A percentile compares a stretch with the other conserved stretches of the same genome.
These are phyloP conservation scores for Cladosporium oxysporum DNA, from an alignment of 2,329 filamentous ascomycete species.

Conservation along the genomic window DNA sequence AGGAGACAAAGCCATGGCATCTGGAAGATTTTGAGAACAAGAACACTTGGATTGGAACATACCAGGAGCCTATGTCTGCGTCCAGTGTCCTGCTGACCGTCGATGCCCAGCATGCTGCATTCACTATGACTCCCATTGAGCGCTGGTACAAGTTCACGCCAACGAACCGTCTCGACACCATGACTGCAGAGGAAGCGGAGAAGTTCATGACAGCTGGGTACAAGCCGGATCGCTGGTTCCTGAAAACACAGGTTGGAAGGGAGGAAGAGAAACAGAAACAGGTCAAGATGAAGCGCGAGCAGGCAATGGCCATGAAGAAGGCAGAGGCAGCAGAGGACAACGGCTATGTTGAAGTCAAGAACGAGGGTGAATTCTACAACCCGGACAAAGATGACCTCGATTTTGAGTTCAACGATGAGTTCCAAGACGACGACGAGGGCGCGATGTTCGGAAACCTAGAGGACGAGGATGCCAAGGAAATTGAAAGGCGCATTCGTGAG, in stretches of 20 bases:
- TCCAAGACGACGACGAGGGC: conserved; percentile 86
- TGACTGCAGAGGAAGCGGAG: conserved; percentile 83
- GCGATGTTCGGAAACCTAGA: conserved; percentile 78
- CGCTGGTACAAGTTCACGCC: conserved; percentile 91
- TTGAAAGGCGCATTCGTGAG: conserved; percentile 65
- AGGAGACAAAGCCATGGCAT: conserved; percentile 95
- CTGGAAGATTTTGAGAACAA: conserved; percentile 95
- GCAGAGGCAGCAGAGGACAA: conserved; percentile 44
- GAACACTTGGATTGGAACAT: conserved; percentile 89
- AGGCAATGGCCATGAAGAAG: conserved; percentile 56
- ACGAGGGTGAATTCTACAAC: conserved; percentile 48
- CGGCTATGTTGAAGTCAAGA: conserved; percentile 35
- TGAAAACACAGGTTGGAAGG: conserved; percentile 59
- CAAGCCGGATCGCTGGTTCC: conserved; percentile 77
- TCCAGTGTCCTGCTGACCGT: conserved; percentile 76
- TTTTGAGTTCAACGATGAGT: conserved; percentile 67
- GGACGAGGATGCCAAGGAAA: conserved; percentile 68
- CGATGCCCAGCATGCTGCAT: conserved; percentile 56
- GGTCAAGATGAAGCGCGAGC: conserved; percentile 39
- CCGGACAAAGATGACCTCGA: conserved; percentile 67
- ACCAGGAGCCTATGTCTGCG: conserved; percentile 85
- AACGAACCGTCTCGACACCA: conserved; percentile 61
- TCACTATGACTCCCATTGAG: conserved; percentile 87
- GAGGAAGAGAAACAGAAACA: conserved; percentile 28
- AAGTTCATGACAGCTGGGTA: conserved; percentile 77